Evolutionary conservation across 73 alveolate species (phyloP), one percentile per base, ranked within the genome.

Genomic region (Tetrahymena thermophila): DNA sequence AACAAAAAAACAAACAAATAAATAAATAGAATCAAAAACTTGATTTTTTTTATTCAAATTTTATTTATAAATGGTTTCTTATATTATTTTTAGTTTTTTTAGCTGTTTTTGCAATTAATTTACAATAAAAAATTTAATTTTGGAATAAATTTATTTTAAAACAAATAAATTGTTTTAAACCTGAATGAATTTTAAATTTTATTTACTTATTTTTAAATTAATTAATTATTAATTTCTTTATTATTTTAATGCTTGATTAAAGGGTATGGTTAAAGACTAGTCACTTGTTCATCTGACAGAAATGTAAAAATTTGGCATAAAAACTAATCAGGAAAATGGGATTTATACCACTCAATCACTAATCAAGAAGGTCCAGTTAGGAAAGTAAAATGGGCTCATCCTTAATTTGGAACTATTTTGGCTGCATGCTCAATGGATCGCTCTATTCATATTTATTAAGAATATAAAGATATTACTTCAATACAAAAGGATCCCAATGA

Each of bases 371-470:
- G 96, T 16, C 98, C 98, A 34, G 95, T 96, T 21, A 37, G 94
- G 56, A 96, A 56, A 85, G 97, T 95, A 35, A 38, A 95, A 31
- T 96, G 98, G 98, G 98, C 98, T 23, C 97, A 96, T 83, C 97
- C 98, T 21, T 96, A 96, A 93, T 96, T 95, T 89, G 98, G 98
- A 0, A 57, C 93, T 35, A 95, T 96, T 35, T 17, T 96, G 4
- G 98, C 98, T 28, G 85, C 97, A 0, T 85, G 97, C 50, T 96
- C 97, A 0, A 93, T 84, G 55, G 98, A 96, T 93, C 95, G 96
- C 44, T 37, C 85, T 38, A 95, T 96, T 14, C 44, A 83, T 34
- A 56, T 96, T 35, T 96, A 96, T 95, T 96, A 96, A 40, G 98
- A 96, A 84, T 94, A 84, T 43, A 97, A 96, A 37, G 93, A 94